These are phyloP conservation scores for Rhodotorula paludigena DNA, from an alignment of 768 basidiomycete genomes.

Conservation along the genomic window DNA sequence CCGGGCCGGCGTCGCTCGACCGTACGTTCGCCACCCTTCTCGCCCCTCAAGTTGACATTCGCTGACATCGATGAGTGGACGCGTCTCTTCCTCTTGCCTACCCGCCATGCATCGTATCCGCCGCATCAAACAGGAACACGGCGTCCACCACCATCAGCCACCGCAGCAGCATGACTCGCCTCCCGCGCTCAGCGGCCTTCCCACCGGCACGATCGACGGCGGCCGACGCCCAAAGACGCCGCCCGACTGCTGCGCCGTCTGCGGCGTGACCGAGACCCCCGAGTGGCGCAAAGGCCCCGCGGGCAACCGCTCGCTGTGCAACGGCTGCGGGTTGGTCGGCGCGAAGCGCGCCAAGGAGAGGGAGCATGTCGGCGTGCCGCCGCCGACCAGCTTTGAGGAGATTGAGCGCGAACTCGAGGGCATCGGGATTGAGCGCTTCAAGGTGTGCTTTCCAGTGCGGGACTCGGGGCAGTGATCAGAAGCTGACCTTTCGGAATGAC, in stretches of 20 bases:
- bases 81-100: too few species aligned
- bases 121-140: too few species aligned
- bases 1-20: too few species aligned
- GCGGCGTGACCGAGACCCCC: slow-evolving; percentile 3
- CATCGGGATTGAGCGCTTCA: slow-evolving; percentile 33
- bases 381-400: background rate
- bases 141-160: too few species aligned
- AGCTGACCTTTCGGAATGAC: background rate
- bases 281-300: slow-evolving; percentile 34
- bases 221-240: slow-evolving; percentile 14
- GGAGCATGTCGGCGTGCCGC: background rate
- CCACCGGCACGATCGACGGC: too few species aligned
- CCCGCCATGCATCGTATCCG: too few species aligned
- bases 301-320: slow-evolving; percentile 26
- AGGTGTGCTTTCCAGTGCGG: background rate
- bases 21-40: too few species aligned
- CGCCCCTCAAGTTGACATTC: too few species aligned
- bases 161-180: too few species aligned
- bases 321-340: slow-evolving; percentile 13
- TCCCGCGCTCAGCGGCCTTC: too few species aligned
- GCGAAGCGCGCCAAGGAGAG: slow-evolving; percentile 19
- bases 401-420: slow-evolving; percentile 13
- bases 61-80: too few species aligned
- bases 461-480: background rate
- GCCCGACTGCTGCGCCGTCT: slow-evolving; percentile 21